Base-by-base conservation (phyloP, 768 basidiomycete genomes). In the Lentinula sp. region DNA sequence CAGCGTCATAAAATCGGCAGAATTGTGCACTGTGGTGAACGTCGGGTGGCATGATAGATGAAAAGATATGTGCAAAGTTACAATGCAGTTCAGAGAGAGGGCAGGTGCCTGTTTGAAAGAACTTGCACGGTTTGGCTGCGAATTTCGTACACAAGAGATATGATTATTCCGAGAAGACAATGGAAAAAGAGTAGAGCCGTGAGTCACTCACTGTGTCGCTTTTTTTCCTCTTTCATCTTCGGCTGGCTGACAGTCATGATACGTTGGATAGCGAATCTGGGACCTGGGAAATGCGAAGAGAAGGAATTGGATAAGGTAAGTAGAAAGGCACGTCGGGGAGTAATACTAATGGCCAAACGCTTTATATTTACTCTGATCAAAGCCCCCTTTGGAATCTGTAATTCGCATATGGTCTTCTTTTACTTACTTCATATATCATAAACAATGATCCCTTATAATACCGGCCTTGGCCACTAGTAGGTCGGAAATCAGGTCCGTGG, bases 101-200 rank as follows among this genome's bases (percentile, higher is more conserved):
- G 64, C 80, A 82, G 61, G 66, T 73, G 50, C 70, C 72, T 15
- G 71, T 63, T 66, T 81, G 79, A 61, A 76, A 82, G 66, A 73
- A 82, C 68, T 74, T 77, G 69, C 80, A 82, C 23, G 79, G 80
- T 68, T 81, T 82, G 23, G 79, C 80, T 82, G 23, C 32, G 41
- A 16, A 43, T 42, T 39, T 9, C 51, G 12, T 18, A 39, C 23
- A 20, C 13, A 57, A 46, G 28, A 12, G 16, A 15, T 36, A 46
- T 43, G 23, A 10, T 16, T 46, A 18, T 57, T 57, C 20, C 42
- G 7, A 45, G 10, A 45, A 36, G 43, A 45, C 18, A 43, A 33
- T 33, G 15, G 32, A 23, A 12, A 51, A 51, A 20, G 16, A 36
- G 35, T 8, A 51, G 18, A 33, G 33, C 28, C 28, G 35, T 33